These are phyloP conservation scores for Amanita polypyramis DNA, from an alignment of 768 basidiomycete species.

Conservation along the genomic window DNA sequence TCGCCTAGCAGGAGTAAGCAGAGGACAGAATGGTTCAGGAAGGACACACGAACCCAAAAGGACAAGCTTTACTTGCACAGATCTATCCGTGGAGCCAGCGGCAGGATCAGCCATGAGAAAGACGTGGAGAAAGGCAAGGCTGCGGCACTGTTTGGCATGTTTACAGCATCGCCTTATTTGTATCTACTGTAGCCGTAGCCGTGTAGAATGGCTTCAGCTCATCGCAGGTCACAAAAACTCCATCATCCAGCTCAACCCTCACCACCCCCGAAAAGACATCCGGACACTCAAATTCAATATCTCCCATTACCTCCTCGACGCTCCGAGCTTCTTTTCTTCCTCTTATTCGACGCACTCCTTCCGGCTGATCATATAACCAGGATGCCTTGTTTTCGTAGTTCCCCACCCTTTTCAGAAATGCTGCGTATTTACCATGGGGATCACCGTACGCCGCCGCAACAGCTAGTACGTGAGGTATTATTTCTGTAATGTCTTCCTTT, in stretches of 20 bases:
- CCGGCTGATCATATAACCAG: constrained; percentile 48
- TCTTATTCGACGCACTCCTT: constrained; percentile 32
- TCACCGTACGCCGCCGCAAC: constrained; percentile 52
- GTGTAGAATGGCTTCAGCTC: constrained; percentile 28
- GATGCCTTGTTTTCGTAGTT: constrained; percentile 36
- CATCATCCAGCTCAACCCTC: constrained; percentile 30
- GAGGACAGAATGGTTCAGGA: constrained; percentile 4
- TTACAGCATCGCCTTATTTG: constrained; percentile 15
- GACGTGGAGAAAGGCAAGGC: constrained; percentile 9
- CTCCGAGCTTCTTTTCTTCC: constrained; percentile 39
- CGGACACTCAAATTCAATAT: constrained; percentile 24
- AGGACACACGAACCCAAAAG: constrained; percentile 56
- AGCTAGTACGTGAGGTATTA: constrained; percentile 48
- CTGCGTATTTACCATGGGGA: constrained; percentile 39
- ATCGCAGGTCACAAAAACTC: constrained; percentile 32
- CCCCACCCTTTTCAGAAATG: constrained; percentile 29
- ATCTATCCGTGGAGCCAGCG: constrained; percentile 72
- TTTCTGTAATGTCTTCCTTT: constrained; percentile 28
- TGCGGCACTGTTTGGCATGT: constrained; percentile 15
- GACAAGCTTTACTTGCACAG: constrained; percentile 96
- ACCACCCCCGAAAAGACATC: constrained; percentile 20
- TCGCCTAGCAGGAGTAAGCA: constrained; percentile 51
- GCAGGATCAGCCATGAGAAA: constrained; percentile 60
- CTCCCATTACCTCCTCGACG: background rate
- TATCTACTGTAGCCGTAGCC: background rate